These are phyloP conservation scores for Colletotrichum sp. DNA, from an alignment of 2,329 filamentous ascomycete species.

Conservation along the genomic window DNA sequence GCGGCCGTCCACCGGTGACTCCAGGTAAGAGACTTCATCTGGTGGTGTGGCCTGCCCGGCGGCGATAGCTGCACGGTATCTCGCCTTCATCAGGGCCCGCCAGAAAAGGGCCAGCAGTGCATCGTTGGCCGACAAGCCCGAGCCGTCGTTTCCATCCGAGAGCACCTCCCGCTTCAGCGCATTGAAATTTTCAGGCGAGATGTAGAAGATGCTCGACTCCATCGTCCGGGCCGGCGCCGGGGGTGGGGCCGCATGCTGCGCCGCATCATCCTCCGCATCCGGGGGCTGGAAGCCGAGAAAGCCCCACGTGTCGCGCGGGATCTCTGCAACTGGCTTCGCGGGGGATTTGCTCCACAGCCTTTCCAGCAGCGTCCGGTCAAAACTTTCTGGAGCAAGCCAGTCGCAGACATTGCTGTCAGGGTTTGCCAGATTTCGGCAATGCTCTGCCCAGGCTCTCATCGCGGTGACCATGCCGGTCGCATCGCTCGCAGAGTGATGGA, in stretches of 20 bases:
- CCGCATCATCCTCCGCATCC: background rate
- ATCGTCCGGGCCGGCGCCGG: background rate
- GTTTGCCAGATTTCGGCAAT: slow-evolving; percentile 28
- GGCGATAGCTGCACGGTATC: slow-evolving; percentile 34
- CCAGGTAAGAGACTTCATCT: slow-evolving; percentile 33
- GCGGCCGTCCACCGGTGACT: slow-evolving; percentile 34
- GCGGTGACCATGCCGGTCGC: slow-evolving; percentile 30
- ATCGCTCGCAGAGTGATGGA: slow-evolving; percentile 22
- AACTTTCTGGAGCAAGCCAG: slow-evolving; percentile 32
- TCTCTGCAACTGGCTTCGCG: slow-evolving; percentile 21
- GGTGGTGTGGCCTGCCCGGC: slow-evolving; percentile 21
- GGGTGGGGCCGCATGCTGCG: background rate
- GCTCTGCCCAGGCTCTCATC: slow-evolving; percentile 33
- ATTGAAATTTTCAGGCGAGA: slow-evolving; percentile 13
- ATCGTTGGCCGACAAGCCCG: slow-evolving; percentile 35
- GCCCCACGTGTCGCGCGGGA: slow-evolving; percentile 24
- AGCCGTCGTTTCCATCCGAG: slow-evolving; percentile 26
- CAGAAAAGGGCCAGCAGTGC: slow-evolving; percentile 44
- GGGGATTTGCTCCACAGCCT: slow-evolving; percentile 30
- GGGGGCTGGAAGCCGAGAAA: slow-evolving; percentile 27
- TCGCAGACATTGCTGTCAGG: slow-evolving; percentile 20
- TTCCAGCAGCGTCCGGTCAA: slow-evolving; percentile 30
- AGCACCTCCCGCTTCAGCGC: slow-evolving; percentile 35
- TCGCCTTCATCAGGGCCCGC: slow-evolving; percentile 36
- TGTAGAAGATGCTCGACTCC: slow-evolving; percentile 2